These are phyloP conservation scores for Teratosphaeria zuluensis DNA, from an alignment of 2,329 filamentous ascomycete species.

Conservation along the genomic window DNA sequence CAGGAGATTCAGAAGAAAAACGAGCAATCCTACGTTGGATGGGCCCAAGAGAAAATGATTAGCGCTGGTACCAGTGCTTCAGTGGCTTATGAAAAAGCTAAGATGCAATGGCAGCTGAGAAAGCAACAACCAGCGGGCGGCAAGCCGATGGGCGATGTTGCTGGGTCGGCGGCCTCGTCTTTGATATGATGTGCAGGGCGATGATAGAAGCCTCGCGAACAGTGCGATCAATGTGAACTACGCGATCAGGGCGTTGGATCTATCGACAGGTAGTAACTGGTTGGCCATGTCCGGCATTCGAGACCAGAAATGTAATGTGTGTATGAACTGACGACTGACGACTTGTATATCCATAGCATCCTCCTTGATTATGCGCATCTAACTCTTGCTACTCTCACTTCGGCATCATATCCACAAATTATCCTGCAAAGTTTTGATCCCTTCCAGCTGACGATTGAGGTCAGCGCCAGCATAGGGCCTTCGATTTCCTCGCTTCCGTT, in stretches of 20 bases:
- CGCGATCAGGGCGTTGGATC: no score
- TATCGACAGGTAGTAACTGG: background rate
- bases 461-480: no score
- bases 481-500: no score
- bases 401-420: no score
- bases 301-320: background rate
- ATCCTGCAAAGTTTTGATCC: no score
- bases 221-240: background rate
- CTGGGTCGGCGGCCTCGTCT: background rate
- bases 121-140: slow-evolving; percentile 2
- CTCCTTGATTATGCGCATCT: no score
- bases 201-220: background rate
- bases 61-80: slow-evolving; percentile 19
- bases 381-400: no score
- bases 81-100: slow-evolving; percentile 11
- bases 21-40: slow-evolving; percentile 33
- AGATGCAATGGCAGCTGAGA: slow-evolving; percentile 5
- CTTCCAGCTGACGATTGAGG: no score
- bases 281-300: no score
- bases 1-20: slow-evolving; percentile 36
- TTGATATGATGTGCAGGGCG: background rate
- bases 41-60: slow-evolving; percentile 34
- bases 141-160: slow-evolving; percentile 1
- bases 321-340: background rate
- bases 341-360: background rate